These are phyloP conservation scores for Leccinum griseonigrum DNA, from an alignment of 1,284 basidiomycete genomes.

Conservation along the genomic window DNA sequence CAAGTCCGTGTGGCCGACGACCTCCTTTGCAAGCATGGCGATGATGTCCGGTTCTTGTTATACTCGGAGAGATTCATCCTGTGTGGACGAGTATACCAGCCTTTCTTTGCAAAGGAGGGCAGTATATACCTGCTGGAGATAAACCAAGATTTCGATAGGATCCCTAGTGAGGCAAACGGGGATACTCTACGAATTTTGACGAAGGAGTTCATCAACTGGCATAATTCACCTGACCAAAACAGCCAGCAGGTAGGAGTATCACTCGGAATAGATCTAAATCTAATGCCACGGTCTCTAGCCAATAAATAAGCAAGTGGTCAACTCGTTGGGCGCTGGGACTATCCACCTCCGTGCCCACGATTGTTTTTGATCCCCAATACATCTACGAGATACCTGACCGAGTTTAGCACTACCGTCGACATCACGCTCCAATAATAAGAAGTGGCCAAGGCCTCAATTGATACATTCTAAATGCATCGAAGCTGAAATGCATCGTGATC, in stretches of 20 bases:
- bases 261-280: background rate
- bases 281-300: slow-evolving; percentile 40
- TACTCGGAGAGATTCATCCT: slow-evolving; percentile 50
- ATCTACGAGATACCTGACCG: slow-evolving; percentile 48
- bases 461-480: too few species aligned
- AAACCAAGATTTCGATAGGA: slow-evolving; percentile 42
- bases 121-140: slow-evolving; percentile 59
- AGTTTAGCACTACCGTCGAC: too few species aligned
- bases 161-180: slow-evolving; percentile 32
- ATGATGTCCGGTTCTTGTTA: slow-evolving; percentile 38
- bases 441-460: too few species aligned
- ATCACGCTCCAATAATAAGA: too few species aligned
- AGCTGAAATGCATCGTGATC: too few species aligned
- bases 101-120: slow-evolving; percentile 61
- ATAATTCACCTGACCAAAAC: slow-evolving; percentile 59
- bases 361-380: slow-evolving; percentile 49
- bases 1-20: slow-evolving; percentile 50
- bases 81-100: slow-evolving; percentile 58
- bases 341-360: slow-evolving; percentile 62
- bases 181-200: slow-evolving; percentile 50
- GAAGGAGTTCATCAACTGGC: slow-evolving; percentile 53
- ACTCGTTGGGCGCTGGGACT: slow-evolving; percentile 63
- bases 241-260: slow-evolving; percentile 46
- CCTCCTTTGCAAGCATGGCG: slow-evolving; percentile 33
- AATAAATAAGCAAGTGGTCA: slow-evolving; percentile 62